Conservation (phyloP, 352 stramenopile species). For the Globisporangium polare region DNA sequence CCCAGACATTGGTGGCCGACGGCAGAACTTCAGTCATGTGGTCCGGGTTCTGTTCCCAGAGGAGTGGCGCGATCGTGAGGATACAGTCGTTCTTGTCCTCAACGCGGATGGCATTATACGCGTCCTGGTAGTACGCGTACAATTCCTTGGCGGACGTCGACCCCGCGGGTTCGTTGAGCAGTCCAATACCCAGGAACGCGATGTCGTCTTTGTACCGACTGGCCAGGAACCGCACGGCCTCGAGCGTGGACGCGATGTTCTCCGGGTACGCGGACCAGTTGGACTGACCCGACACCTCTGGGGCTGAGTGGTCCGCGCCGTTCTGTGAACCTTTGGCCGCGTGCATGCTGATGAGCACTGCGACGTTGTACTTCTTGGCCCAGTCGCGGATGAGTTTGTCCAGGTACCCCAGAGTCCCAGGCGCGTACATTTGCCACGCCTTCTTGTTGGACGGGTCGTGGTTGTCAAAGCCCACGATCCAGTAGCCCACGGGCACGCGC, state of each 20-base stretch:
- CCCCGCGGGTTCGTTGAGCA: constrained; percentile 70
- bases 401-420: constrained; percentile 44
- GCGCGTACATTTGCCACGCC: constrained; percentile 49
- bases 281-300: constrained; percentile 30
- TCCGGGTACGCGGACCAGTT: constrained; percentile 67
- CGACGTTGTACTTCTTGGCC: constrained; percentile 48
- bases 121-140: constrained; percentile 71
- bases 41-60: constrained; percentile 46
- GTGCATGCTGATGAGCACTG: constrained; percentile 56
- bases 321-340: constrained; percentile 76
- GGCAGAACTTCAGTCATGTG: constrained; percentile 52
- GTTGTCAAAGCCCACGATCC: constrained; percentile 72
- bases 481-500: constrained; percentile 77
- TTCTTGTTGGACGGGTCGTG: constrained; percentile 33
- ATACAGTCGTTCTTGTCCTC: constrained; percentile 66
- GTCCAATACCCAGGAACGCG: constrained; percentile 69
- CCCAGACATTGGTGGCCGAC: constrained; percentile 70
- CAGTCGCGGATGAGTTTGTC: constrained; percentile 38
- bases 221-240: constrained; percentile 42
- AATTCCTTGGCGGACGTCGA: constrained; percentile 53
- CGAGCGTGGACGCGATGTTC: constrained; percentile 62
- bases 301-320: constrained; percentile 64
- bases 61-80: constrained; percentile 43
- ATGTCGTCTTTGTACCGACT: constrained; percentile 60
- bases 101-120: constrained; percentile 54